These are phyloP conservation scores for Polysphondylium violaceum DNA, from an alignment of 78 protist genomes.

Conservation along the genomic window DNA sequence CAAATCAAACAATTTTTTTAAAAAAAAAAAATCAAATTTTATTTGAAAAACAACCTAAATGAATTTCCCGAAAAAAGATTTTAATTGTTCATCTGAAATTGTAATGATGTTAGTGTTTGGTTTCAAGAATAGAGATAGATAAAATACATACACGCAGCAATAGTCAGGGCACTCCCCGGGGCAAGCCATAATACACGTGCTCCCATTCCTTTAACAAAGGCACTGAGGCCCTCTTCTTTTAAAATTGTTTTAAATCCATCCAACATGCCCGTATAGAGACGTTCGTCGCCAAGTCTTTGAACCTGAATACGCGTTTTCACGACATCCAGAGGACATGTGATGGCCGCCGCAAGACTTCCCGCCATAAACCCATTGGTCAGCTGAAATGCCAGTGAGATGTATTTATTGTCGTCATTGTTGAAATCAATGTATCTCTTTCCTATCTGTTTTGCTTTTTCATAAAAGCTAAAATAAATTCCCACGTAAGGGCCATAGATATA, in stretches of 20 bases:
- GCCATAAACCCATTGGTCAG: constrained; percentile 73
- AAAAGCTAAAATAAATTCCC: constrained; percentile 49
- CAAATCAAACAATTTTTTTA: too few species aligned
- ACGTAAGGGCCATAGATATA: constrained; percentile 62
- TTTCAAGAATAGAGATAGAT: too few species aligned
- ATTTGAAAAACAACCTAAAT: too few species aligned
- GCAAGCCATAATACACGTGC: constrained; percentile 87
- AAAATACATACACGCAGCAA: constrained; percentile 76
- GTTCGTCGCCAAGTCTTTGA: constrained; percentile 9
- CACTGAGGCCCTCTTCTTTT: constrained; percentile 79
- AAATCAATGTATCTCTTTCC: not conserved
- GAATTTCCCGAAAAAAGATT: too few species aligned
- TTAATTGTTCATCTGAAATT: too few species aligned
- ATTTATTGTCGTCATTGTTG: not conserved
- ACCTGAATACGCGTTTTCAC: constrained; percentile 85
- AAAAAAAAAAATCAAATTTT: too few species aligned
- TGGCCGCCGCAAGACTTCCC: constrained; percentile 84
- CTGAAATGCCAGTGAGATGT: constrained; percentile 39
- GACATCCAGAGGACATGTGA: constrained; percentile 86
- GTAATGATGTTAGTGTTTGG: too few species aligned
- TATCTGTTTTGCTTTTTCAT: constrained; percentile 28
- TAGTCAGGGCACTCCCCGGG: constrained; percentile 85
- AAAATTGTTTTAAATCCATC: constrained; percentile 53
- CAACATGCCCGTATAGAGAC: constrained; percentile 41
- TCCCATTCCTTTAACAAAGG: constrained; percentile 81